Percentiles rank a stretch among this genome's conserved stretches.
phyloP scores from a whole-genome alignment of 2,329 filamentous ascomycete genomes.

The Aspergillus proliferans region DNA sequence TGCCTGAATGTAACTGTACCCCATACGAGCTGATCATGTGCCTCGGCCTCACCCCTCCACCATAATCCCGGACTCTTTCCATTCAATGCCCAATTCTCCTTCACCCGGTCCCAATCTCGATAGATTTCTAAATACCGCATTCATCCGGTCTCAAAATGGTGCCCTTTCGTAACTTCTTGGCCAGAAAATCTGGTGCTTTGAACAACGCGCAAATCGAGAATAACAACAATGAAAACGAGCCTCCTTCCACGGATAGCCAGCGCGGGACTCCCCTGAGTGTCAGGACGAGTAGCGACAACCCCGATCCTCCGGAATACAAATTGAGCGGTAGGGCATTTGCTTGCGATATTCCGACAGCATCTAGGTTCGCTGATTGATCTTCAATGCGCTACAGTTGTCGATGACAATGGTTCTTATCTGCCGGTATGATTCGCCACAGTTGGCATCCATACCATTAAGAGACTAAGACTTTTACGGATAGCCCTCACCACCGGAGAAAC shows the following conservation, averaged over 20 bases:
- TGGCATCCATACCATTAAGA: not conserved
- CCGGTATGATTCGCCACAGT: constrained; percentile 55
- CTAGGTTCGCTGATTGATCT: constrained; percentile 14
- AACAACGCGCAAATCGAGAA: constrained; percentile 28
- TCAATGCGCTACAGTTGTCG: constrained; percentile 63
- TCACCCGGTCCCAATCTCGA: too few relatives aligned
- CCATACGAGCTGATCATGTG: too few relatives aligned
- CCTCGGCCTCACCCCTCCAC: too few relatives aligned
- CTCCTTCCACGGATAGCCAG: constrained; percentile 39
- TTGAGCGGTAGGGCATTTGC: constrained; percentile 59
- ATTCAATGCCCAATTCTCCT: too few relatives aligned
- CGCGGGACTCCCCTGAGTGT: constrained; percentile 50
- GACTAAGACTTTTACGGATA: constrained; percentile 30
- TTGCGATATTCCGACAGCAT: not conserved
- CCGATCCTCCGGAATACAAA: constrained; percentile 66
- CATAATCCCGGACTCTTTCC: too few relatives aligned
- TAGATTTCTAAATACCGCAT: too few relatives aligned
- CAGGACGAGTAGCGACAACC: constrained; percentile 57
- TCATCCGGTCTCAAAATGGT: constrained; percentile 47
- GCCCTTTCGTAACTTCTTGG: constrained; percentile 65
- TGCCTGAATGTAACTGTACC: too few relatives aligned
- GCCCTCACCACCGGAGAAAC: constrained; percentile 86
- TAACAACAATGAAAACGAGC: constrained; percentile 50
- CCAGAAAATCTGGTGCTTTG: constrained; percentile 49
- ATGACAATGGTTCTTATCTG: constrained; percentile 90